A percentile compares a stretch with the other conserved stretches of the same genome.
Evolutionary conservation across 345 rosid genomes (phyloP).

Genomic region (Gossypium stocksii): DNA sequence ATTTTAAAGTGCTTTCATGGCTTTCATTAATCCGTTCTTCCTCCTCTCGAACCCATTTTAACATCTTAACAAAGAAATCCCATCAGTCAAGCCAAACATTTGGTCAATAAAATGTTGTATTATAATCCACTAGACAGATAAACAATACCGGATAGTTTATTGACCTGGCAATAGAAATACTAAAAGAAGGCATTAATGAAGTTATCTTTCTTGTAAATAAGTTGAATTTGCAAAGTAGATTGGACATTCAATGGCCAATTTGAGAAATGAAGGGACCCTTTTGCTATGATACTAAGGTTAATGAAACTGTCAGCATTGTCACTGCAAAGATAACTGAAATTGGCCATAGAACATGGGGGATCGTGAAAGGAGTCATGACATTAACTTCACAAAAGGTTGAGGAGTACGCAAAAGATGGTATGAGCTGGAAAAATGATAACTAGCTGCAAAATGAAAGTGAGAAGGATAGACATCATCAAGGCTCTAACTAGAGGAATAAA

Average conservation of each 20-base stretch:
- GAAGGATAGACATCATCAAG: slow-evolving; percentile 58
- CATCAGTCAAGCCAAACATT: background rate
- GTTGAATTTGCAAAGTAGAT: slow-evolving; percentile 86
- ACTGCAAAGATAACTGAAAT: slow-evolving; percentile 81
- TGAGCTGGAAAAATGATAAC: slow-evolving; percentile 40
- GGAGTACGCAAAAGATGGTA: slow-evolving; percentile 75
- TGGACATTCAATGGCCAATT: slow-evolving; percentile 79
- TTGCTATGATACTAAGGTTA: slow-evolving; percentile 81
- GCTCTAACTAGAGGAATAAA: slow-evolving; percentile 47
- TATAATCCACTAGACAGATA: background rate
- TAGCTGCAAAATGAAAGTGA: slow-evolving; percentile 54
- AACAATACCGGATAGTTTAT: background rate
- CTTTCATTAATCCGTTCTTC: slow-evolving; percentile 61
- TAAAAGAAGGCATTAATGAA: background rate
- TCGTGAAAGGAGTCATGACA: slow-evolving; percentile 94
- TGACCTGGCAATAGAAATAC: slow-evolving; percentile 10
- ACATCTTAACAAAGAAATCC: slow-evolving; percentile 38
- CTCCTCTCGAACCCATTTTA: slow-evolving; percentile 85
- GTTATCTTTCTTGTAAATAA: slow-evolving; percentile 85
- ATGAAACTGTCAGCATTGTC: slow-evolving; percentile 87
- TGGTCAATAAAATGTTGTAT: background rate
- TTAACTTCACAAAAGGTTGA: slow-evolving; percentile 86
- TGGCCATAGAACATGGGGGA: slow-evolving; percentile 95
- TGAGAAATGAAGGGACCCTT: slow-evolving; percentile 69
- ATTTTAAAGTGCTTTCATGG: slow-evolving; percentile 46